phyloP scores from a whole-genome alignment of 345 rosid genomes.

The Rhodomyrtus tomentosa region DNA sequence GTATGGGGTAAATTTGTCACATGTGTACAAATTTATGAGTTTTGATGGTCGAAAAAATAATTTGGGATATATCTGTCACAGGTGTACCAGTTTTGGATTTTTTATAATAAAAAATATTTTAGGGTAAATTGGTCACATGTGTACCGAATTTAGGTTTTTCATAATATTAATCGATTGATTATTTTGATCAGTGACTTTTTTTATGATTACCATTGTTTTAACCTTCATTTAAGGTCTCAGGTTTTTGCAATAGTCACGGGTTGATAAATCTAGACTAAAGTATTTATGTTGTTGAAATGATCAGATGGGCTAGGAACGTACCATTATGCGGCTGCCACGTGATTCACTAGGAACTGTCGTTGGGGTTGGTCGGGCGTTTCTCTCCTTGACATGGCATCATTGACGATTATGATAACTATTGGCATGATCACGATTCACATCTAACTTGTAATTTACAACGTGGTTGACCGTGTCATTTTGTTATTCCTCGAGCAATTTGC shows the following conservation, averaged over 20 bases:
- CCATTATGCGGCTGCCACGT: neutral
- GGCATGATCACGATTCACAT: neutral
- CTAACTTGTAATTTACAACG: neutral
- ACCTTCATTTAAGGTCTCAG: neutral
- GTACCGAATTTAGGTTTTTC: no score
- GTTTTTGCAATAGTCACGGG: fast-evolving
- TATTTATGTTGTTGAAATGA: neutral
- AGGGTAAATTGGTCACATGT: no score
- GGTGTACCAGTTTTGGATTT: no score
- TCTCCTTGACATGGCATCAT: neutral
- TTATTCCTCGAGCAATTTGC: neutral
- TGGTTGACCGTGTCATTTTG: neutral
- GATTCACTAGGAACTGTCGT: neutral
- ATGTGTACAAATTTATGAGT: no score
- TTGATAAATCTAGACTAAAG: neutral
- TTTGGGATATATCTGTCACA: no score
- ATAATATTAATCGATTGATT: no score
- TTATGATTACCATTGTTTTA: neutral
- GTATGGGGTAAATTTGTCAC: no score
- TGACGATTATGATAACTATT: neutral
- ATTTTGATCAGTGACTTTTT: neutral
- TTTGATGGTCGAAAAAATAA: no score
- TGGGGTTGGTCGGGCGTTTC: neutral
- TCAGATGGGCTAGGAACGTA: fast-evolving
- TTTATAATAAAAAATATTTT: no score